These are phyloP conservation scores for Suillus bovinus DNA, from an alignment of 768 basidiomycete genomes.

Conservation along the genomic window DNA sequence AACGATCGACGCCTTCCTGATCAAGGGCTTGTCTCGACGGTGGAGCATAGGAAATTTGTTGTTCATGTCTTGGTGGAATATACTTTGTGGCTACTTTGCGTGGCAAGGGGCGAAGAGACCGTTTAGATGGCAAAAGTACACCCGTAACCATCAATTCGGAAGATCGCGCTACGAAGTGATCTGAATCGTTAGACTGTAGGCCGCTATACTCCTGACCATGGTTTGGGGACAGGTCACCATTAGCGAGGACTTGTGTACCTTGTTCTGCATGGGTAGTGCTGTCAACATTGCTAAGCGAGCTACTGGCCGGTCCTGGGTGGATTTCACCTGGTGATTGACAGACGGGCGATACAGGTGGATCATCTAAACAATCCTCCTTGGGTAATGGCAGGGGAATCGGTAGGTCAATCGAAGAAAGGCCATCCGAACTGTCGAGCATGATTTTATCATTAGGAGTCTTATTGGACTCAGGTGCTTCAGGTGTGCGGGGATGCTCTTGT, in stretches of 20 bases:
- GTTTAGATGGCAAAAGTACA: not conserved
- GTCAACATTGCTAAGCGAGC: not conserved
- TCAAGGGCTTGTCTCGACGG: not conserved
- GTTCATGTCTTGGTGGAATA: not conserved
- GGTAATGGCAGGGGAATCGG: not conserved
- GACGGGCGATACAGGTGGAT: not conserved
- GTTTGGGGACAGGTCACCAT: not conserved
- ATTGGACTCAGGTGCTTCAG: not conserved
- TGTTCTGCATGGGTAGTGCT: not conserved
- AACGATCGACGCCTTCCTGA: conserved; percentile 18
- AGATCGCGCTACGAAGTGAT: not conserved
- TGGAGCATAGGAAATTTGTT: not conserved
- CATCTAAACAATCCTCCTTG: not conserved
- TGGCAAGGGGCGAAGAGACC: conserved; percentile 24
- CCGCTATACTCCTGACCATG: not conserved
- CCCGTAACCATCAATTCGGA: not conserved
- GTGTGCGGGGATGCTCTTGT: not conserved
- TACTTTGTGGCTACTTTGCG: conserved; percentile 11
- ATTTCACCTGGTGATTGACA: not conserved
- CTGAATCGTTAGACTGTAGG: not conserved
- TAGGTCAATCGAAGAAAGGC: not conserved
- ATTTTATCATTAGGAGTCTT: not conserved
- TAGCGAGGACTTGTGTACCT: not conserved
- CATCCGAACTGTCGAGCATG: not conserved
- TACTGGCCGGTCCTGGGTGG: not conserved